phyloP scores from a whole-genome alignment of 805 yeast species.

The Scheffersomyces ergatensis region DNA sequence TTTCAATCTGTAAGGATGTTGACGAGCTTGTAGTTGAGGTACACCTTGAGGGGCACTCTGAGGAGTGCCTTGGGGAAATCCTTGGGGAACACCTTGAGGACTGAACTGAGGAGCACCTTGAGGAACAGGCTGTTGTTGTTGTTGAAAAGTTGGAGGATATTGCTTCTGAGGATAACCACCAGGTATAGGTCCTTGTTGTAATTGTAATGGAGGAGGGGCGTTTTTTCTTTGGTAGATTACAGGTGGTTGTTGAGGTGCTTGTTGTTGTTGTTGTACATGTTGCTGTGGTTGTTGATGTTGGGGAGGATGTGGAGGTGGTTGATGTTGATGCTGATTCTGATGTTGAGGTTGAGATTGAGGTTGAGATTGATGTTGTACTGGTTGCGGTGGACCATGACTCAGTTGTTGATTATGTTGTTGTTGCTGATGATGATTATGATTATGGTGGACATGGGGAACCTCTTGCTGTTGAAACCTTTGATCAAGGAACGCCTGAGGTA shows the following conservation, averaged over 20 bases:
- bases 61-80: constrained; percentile 5
- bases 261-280: constrained; percentile 1
- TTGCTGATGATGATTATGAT: constrained; percentile 2
- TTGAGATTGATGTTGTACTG: not conserved
- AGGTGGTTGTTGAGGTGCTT: constrained; percentile 1
- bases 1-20: constrained; percentile 1
- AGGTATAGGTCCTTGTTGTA: constrained; percentile 5
- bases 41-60: constrained; percentile 14
- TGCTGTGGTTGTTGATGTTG: constrained; percentile 1
- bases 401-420: constrained; percentile 1
- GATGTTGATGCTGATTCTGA: constrained; percentile 2
- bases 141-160: constrained; percentile 5
- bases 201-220: constrained; percentile 3
- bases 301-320: not conserved
- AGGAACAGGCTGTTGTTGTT: constrained; percentile 10
- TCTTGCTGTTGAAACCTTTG: constrained; percentile 14
- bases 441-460: constrained; percentile 7
- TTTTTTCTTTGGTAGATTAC: not conserved
- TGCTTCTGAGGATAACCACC: constrained; percentile 3
- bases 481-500: constrained; percentile 16
- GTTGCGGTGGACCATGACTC: constrained; percentile 2
- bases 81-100: constrained; percentile 2
- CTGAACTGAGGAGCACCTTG: constrained; percentile 17
- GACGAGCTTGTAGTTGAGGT: constrained; percentile 14
- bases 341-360: not conserved